Evolutionary conservation across 179 eudicot genomes (phyloP).

Genomic region (Silene noctiflora): DNA sequence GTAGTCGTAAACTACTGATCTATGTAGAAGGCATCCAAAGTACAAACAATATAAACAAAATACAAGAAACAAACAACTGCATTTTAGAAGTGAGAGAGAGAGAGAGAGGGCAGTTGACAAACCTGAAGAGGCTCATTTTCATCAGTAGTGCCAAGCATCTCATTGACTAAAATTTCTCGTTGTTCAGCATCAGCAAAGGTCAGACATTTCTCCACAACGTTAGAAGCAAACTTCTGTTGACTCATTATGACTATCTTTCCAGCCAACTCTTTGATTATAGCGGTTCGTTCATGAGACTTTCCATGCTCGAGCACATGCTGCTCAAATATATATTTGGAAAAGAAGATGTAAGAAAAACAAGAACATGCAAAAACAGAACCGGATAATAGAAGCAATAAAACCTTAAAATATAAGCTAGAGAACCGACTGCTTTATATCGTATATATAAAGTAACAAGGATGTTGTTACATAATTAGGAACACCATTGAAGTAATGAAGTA

Average conservation of each 20-base stretch:
- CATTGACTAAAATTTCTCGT: slow-evolving; percentile 42
- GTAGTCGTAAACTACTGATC: too few relatives aligned
- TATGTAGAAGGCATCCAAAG: not conserved
- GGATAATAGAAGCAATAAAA: not conserved
- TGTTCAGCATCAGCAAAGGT: slow-evolving; percentile 37
- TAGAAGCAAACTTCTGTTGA: slow-evolving; percentile 55
- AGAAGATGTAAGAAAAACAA: not conserved
- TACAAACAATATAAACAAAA: not conserved
- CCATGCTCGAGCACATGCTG: slow-evolving; percentile 55
- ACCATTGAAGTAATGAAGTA: too few relatives aligned
- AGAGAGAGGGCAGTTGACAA: slow-evolving; percentile 1
- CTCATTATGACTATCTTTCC: slow-evolving; percentile 51
- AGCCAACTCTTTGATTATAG: slow-evolving; percentile 45
- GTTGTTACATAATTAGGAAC: too few relatives aligned
- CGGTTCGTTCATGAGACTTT: slow-evolving; percentile 45
- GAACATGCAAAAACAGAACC: not conserved
- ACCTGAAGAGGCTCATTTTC: slow-evolving; percentile 58
- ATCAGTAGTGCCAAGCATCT: slow-evolving; percentile 55
- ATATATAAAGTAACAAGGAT: too few relatives aligned
- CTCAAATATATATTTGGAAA: slow-evolving; percentile 9
- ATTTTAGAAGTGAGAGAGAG: not conserved
- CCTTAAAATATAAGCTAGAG: not conserved
- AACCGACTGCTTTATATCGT: too few relatives aligned
- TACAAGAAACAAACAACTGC: not conserved
- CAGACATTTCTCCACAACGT: slow-evolving; percentile 50